phyloP scores from a whole-genome alignment of 768 basidiomycete species.

The Sarcodon sp. region DNA sequence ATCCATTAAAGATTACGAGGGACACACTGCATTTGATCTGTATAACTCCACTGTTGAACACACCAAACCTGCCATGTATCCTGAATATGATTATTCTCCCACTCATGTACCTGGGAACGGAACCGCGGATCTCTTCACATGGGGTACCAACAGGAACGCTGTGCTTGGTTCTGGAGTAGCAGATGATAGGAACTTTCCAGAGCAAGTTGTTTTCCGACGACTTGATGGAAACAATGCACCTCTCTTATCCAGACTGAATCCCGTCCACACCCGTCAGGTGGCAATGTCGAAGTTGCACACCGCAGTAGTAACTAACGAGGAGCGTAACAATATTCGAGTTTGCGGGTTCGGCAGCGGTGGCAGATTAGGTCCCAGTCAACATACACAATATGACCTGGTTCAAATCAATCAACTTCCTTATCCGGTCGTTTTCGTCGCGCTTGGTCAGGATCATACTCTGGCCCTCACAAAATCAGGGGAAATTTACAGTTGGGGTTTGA shows the following conservation, averaged over 20 bases:
- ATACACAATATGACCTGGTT: constrained; percentile 62
- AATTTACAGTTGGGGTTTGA: constrained; percentile 83
- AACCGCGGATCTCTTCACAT: constrained; percentile 48
- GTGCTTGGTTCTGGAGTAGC: constrained; percentile 77
- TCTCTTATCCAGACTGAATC: constrained; percentile 7
- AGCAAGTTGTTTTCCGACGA: constrained; percentile 35
- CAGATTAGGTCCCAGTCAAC: constrained; percentile 63
- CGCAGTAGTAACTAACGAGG: constrained; percentile 65
- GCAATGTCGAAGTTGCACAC: constrained; percentile 87
- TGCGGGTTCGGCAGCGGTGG: constrained; percentile 90
- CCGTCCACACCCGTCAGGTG: constrained; percentile 50
- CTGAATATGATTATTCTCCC: neutral
- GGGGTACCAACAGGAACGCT: constrained; percentile 81
- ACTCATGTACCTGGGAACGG: constrained; percentile 1
- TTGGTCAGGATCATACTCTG: constrained; percentile 93
- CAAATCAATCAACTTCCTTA: constrained; percentile 37
- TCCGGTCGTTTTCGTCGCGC: constrained; percentile 52
- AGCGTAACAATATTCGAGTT: constrained; percentile 57
- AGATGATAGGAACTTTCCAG: constrained; percentile 68
- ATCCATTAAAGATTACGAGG: constrained; percentile 70
- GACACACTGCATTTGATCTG: constrained; percentile 84
- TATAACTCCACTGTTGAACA: constrained; percentile 83
- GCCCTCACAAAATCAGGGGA: constrained; percentile 73
- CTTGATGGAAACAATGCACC: neutral
- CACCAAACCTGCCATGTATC: constrained; percentile 39